Evolutionary conservation across 176 grass and related monocot genomes (phyloP).

Genomic region (Bolboschoenus planiculmis): DNA sequence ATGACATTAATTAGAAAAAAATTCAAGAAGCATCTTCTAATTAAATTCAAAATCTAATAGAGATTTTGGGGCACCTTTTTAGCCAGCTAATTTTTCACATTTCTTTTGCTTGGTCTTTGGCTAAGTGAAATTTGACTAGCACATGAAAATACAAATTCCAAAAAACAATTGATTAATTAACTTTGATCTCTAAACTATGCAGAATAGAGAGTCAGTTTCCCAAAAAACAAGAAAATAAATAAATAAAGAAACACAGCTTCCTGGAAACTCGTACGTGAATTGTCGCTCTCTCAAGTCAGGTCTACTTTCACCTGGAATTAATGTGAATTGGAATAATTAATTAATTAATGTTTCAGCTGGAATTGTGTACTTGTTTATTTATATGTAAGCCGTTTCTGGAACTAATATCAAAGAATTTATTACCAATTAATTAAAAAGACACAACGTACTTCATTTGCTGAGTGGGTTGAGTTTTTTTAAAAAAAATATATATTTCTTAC

Average conservation of each 20-base stretch:
- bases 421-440: background rate
- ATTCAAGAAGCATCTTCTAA: background rate
- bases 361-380: conserved; percentile 3
- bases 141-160: background rate
- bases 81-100: background rate
- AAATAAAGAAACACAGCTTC: conserved; percentile 10
- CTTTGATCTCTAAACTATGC: background rate
- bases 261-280: conserved; percentile 16
- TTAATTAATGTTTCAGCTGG: background rate
- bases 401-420: background rate
- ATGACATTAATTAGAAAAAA: background rate
- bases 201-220: background rate
- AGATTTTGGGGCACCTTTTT: background rate
- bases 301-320: conserved; percentile 13
- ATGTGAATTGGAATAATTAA: conserved; percentile 13
- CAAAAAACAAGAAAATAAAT: background rate
- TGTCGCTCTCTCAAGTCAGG: background rate
- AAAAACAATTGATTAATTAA: background rate
- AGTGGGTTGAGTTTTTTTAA: background rate
- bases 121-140: background rate
- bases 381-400: conserved; percentile 2
- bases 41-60: background rate
- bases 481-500: background rate
- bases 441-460: background rate
- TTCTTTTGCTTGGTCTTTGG: background rate